These are phyloP conservation scores for Macroventuria anomochaeta DNA, from an alignment of 2,329 filamentous ascomycete genomes.

Conservation along the genomic window DNA sequence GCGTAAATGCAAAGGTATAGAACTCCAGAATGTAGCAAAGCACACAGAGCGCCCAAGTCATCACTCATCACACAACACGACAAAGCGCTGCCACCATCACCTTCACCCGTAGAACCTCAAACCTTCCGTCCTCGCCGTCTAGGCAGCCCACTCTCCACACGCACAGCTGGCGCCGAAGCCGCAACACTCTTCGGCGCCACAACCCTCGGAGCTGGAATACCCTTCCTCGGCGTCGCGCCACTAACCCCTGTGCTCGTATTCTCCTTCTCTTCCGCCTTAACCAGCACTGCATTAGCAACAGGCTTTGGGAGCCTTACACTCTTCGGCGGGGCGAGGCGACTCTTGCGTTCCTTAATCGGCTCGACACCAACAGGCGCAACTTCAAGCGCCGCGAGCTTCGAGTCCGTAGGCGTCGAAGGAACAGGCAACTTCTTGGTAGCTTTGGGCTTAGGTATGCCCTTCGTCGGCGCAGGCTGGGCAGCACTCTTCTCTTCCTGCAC, in stretches of 20 bases:
- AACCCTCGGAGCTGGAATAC: slow-evolving; percentile 33
- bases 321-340: slow-evolving; percentile 43
- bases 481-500: slow-evolving; percentile 31
- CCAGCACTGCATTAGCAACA: slow-evolving; percentile 6
- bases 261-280: slow-evolving; percentile 12
- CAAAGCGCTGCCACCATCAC: neutral
- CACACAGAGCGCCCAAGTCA: neutral
- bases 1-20: slow-evolving; percentile 11
- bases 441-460: slow-evolving; percentile 28
- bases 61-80: slow-evolving; percentile 1
- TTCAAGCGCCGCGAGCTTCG: slow-evolving; percentile 30
- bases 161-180: slow-evolving; percentile 14
- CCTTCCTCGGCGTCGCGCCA: slow-evolving; percentile 40
- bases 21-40: slow-evolving; percentile 4
- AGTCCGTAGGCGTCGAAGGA: slow-evolving; percentile 20
- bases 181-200: slow-evolving; percentile 17
- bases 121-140: slow-evolving; percentile 36
- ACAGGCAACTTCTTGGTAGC: slow-evolving; percentile 30
- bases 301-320: slow-evolving; percentile 43
- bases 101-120: neutral
- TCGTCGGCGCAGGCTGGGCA: slow-evolving; percentile 13
- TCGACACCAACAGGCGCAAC: slow-evolving; percentile 33
- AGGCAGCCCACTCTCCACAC: slow-evolving; percentile 40
- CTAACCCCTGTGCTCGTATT: slow-evolving; percentile 35
- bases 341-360: slow-evolving; percentile 35